phyloP scores from a whole-genome alignment of 176 grass and related monocot species.

The Metroxylon sagu region DNA sequence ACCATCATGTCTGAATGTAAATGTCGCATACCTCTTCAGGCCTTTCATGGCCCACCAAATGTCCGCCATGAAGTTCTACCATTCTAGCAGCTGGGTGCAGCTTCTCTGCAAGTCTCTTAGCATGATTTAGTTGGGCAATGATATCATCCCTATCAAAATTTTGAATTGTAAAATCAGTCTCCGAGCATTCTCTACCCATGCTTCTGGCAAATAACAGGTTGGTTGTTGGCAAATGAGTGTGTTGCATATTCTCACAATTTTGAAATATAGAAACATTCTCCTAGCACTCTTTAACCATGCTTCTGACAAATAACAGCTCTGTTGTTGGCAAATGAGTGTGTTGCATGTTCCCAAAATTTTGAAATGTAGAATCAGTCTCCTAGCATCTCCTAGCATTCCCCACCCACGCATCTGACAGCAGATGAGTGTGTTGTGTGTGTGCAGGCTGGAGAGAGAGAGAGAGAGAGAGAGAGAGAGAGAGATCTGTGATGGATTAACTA shows the following conservation, averaged over 20 bases:
- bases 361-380: not conserved
- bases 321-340: too few relatives aligned
- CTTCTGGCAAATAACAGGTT: too few relatives aligned
- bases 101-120: slow-evolving; percentile 53
- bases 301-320: too few relatives aligned
- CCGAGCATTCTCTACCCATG: not conserved
- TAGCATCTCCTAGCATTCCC: not conserved
- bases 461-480: not conserved
- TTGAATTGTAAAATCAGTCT: not conserved
- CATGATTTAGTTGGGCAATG: slow-evolving; percentile 57
- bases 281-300: not conserved
- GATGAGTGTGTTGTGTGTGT: too few relatives aligned
- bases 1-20: not conserved
- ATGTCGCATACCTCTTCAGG: slow-evolving; percentile 35
- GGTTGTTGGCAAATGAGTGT: too few relatives aligned
- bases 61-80: slow-evolving; percentile 64
- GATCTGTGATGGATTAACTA: too few relatives aligned
- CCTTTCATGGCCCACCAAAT: slow-evolving; percentile 73
- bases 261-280: not conserved
- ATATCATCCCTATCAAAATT: slow-evolving; percentile 47
- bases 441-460: too few relatives aligned
- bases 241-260: not conserved
- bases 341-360: not conserved
- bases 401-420: too few relatives aligned
- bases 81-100: slow-evolving; percentile 57